These are phyloP conservation scores for Ophiocytium majus DNA, from an alignment of 352 stramenopile genomes.

Conservation along the genomic window DNA sequence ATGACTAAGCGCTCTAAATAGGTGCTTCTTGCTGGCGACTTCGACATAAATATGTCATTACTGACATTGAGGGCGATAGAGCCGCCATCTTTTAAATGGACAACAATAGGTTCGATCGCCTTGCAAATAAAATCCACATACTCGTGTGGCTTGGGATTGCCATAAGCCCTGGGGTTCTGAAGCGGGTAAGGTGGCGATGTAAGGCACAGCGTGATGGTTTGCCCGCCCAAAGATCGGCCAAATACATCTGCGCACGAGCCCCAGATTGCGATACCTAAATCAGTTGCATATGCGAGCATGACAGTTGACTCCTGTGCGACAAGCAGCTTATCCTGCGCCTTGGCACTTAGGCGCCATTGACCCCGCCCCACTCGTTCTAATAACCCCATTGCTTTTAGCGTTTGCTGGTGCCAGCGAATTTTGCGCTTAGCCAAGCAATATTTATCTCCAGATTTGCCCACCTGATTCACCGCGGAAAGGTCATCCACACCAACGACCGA, in stretches of 20 bases:
- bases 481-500: too few species aligned
- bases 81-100: neutral
- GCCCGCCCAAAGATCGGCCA: neutral
- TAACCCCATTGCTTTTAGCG: neutral
- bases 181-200: neutral
- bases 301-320: neutral
- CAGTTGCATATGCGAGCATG: neutral
- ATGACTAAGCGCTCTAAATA: neutral
- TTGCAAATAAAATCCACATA: neutral
- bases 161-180: neutral
- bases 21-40: neutral
- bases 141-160: neutral
- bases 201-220: neutral
- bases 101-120: neutral
- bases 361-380: neutral
- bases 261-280: slow-evolving; percentile 3
- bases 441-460: neutral
- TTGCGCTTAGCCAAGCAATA: neutral
- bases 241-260: neutral
- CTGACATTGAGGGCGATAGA: neutral
- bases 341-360: neutral
- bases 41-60: neutral
- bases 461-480: too few species aligned
- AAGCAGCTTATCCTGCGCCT: neutral
- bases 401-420: neutral